phyloP scores from a whole-genome alignment of 2,329 filamentous ascomycete species.

The Pestalotiopsis sp. region DNA sequence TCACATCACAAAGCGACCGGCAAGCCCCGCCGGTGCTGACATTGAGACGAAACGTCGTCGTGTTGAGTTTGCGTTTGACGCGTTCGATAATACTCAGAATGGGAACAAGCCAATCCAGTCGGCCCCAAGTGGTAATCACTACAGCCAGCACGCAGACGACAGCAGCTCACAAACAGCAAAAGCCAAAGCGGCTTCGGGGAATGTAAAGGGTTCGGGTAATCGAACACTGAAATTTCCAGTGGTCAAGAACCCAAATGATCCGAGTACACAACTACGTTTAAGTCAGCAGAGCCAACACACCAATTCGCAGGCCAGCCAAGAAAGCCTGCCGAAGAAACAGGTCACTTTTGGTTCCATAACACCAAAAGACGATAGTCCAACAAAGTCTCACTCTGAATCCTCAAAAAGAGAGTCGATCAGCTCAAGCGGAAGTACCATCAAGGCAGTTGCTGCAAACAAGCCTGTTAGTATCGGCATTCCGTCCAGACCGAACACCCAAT shows the following conservation, averaged over 20 bases:
- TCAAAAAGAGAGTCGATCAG: constrained; percentile 20
- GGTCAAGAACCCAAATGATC: constrained; percentile 75
- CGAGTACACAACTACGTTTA: constrained; percentile 63
- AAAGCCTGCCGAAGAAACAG: constrained; percentile 34
- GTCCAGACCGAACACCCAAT: constrained; percentile 26
- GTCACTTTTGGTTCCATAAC: constrained; percentile 35
- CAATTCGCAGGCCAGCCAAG: constrained; percentile 53
- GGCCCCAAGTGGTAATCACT: constrained; percentile 3
- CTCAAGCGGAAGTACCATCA: constrained; percentile 21
- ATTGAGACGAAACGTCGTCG: constrained; percentile 30
- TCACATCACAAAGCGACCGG: background rate
- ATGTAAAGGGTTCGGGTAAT: constrained; percentile 42
- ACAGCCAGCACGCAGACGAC: constrained; percentile 20
- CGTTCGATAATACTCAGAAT: background rate
- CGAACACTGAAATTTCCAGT: constrained; percentile 66
- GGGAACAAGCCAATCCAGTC: constrained; percentile 2
- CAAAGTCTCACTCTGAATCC: constrained; percentile 16
- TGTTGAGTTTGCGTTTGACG: constrained; percentile 25
- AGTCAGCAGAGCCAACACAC: constrained; percentile 71
- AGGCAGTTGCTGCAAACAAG: constrained; percentile 13
- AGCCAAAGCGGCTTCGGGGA: constrained; percentile 36
- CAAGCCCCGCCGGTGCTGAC: constrained; percentile 11
- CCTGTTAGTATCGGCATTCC: constrained; percentile 26
- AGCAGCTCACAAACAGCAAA: constrained; percentile 18
- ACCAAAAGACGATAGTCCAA: constrained; percentile 14